Percentiles rank a stretch among this genome's conserved stretches.
These are phyloP conservation scores for Aurifilum marmelostoma DNA, from an alignment of 2,329 filamentous ascomycete genomes.

Conservation along the genomic window DNA sequence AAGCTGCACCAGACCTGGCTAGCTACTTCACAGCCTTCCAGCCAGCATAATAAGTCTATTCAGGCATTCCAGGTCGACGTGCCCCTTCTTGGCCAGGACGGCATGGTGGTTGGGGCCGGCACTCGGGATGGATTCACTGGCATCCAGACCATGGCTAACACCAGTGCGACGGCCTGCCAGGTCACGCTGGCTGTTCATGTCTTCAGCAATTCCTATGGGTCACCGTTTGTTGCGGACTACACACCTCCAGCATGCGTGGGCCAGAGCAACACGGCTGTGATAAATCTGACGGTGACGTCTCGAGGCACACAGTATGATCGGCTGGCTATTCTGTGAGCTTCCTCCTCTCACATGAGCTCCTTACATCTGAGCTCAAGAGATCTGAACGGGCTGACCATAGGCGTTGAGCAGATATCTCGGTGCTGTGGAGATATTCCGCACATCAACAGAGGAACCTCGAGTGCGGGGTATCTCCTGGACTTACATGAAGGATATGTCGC, in stretches of 20 bases:
- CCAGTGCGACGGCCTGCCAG: constrained; percentile 5
- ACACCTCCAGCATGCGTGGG: constrained; percentile 56
- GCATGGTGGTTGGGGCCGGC: constrained; percentile 18
- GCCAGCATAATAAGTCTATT: constrained; percentile 6
- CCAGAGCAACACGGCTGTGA: constrained; percentile 63
- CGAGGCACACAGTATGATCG: constrained; percentile 67
- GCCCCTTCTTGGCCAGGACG: constrained; percentile 15
- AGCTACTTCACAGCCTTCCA: not conserved
- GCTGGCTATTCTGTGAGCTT: constrained; percentile 54
- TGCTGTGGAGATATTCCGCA: constrained; percentile 68
- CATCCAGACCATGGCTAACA: constrained; percentile 15
- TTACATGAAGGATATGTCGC: constrained; percentile 69
- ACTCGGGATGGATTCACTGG: constrained; percentile 19
- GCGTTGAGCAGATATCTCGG: constrained; percentile 53
- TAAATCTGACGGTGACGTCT: constrained; percentile 69
- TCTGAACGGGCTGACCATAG: not conserved
- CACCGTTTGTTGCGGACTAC: constrained; percentile 50
- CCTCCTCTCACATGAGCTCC: not conserved
- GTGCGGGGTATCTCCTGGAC: constrained; percentile 61
- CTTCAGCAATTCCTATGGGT: constrained; percentile 24
- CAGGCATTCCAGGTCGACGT: constrained; percentile 24
- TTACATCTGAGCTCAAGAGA: constrained; percentile 63
- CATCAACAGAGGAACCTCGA: constrained; percentile 70
- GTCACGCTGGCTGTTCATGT: constrained; percentile 24
- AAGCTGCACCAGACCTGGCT: too few relatives aligned